Evolutionary conservation across 345 rosid genomes (phyloP).

Genomic region (Schrenkiella parvula): DNA sequence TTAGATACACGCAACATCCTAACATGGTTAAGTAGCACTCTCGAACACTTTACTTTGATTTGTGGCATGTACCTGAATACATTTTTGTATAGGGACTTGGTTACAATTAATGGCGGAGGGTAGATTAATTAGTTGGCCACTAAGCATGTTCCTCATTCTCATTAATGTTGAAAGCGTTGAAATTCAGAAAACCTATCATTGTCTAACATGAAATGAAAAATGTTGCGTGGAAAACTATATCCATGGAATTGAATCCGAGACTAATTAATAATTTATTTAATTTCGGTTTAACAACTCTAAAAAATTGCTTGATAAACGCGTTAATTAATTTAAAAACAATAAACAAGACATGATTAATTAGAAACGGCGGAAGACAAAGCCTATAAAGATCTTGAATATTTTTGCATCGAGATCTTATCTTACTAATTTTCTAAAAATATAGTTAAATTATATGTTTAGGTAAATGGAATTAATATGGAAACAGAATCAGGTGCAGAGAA

Average conservation of each 20-base stretch:
- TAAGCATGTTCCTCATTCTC: background rate
- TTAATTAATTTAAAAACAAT: background rate
- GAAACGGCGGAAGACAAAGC: slow-evolving; percentile 6
- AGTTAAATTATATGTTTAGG: background rate
- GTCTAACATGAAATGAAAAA: background rate
- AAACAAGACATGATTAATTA: background rate
- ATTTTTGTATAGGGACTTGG: background rate
- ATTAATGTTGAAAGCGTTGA: background rate
- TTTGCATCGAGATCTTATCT: slow-evolving; percentile 4
- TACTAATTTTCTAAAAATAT: background rate
- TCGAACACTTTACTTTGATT: background rate
- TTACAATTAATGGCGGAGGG: background rate
- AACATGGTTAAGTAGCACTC: slow-evolving; percentile 5
- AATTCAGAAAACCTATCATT: background rate
- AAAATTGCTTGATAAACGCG: background rate
- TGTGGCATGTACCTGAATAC: background rate
- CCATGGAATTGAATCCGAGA: background rate
- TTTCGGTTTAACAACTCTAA: background rate
- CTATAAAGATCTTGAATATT: slow-evolving; percentile 1
- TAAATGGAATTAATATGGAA: background rate
- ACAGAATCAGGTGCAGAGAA: slow-evolving; percentile 25
- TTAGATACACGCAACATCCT: slow-evolving; percentile 14
- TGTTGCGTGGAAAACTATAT: background rate
- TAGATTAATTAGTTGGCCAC: background rate
- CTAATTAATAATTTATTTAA: background rate